phyloP scores from a whole-genome alignment of 305 asterid genomes.

The Plantago rigida region DNA sequence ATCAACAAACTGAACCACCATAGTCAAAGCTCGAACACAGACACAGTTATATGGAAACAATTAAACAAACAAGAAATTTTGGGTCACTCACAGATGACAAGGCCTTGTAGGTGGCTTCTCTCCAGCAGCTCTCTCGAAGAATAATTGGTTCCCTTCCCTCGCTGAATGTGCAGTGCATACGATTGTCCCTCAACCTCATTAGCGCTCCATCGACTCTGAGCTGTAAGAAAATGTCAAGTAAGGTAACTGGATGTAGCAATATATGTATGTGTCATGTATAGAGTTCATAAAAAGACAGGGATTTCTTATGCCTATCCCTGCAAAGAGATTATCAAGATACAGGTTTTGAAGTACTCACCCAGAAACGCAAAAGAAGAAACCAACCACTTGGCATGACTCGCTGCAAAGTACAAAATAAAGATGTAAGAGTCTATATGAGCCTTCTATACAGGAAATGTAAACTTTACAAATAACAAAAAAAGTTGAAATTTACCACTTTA shows the following conservation, averaged over 20 bases:
- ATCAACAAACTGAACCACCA: constrained; percentile 7
- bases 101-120: constrained; percentile 68
- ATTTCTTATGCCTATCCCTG: background rate
- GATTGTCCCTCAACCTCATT: constrained; percentile 93
- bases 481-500: constrained; percentile 64
- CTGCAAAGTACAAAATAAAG: constrained; percentile 40
- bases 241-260: too few relatives aligned
- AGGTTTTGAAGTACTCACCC: constrained; percentile 55
- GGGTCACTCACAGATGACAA: constrained; percentile 54
- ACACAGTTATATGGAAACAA: too few relatives aligned
- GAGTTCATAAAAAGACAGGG: too few relatives aligned
- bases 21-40: background rate
- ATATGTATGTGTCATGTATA: too few relatives aligned
- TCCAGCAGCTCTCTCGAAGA: constrained; percentile 89
- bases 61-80: constrained; percentile 1
- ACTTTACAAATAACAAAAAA: constrained; percentile 17
- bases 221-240: constrained; percentile 34
- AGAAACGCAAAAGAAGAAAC: constrained; percentile 88
- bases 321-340: constrained; percentile 2
- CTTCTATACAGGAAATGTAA: constrained; percentile 20
- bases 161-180: constrained; percentile 66
- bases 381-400: constrained; percentile 96
- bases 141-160: constrained; percentile 48
- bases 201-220: constrained; percentile 97
- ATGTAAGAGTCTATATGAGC: constrained; percentile 17